These are phyloP conservation scores for Ophiobolus disseminans DNA, from an alignment of 2,329 filamentous ascomycete genomes.

Conservation along the genomic window DNA sequence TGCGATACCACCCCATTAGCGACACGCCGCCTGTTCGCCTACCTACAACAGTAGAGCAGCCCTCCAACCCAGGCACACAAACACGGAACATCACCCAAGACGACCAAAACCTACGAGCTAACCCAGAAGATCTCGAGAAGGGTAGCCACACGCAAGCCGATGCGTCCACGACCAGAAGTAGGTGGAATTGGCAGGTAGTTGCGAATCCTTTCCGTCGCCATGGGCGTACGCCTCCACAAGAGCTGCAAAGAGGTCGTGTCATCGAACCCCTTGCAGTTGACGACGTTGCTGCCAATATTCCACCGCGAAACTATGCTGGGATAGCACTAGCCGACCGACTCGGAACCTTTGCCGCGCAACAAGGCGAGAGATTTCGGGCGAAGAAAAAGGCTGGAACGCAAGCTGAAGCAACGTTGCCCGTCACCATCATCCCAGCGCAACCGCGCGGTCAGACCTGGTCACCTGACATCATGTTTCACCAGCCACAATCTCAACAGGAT, in stretches of 20 bases:
- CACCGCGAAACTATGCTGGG: slow-evolving; percentile 53
- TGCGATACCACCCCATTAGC: slow-evolving; percentile 66
- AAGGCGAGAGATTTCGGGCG: slow-evolving; percentile 54
- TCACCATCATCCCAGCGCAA: slow-evolving; percentile 68
- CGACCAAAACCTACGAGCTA: slow-evolving; percentile 10
- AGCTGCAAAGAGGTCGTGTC: slow-evolving; percentile 64
- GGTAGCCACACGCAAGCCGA: slow-evolving; percentile 27
- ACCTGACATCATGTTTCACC: slow-evolving; percentile 47
- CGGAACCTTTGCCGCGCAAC: slow-evolving; percentile 58
- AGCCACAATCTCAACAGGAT: slow-evolving; percentile 27
- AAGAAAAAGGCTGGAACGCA: slow-evolving; percentile 43
- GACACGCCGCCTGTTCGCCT: slow-evolving; percentile 39
- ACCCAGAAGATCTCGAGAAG: slow-evolving; percentile 41
- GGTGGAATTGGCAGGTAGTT: slow-evolving; percentile 58
- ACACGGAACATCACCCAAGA: slow-evolving; percentile 9
- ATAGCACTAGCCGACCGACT: slow-evolving; percentile 55
- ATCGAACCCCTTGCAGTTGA: slow-evolving; percentile 52
- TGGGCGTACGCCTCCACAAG: slow-evolving; percentile 64
- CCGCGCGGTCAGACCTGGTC: slow-evolving; percentile 64
- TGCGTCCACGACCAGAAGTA: slow-evolving; percentile 20
- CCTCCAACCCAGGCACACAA: slow-evolving; percentile 12
- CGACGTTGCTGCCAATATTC: slow-evolving; percentile 43
- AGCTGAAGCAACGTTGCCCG: slow-evolving; percentile 56
- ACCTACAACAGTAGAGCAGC: slow-evolving; percentile 23
- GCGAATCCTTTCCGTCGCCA: slow-evolving; percentile 66